A percentile compares a stretch with the other conserved stretches of the same genome.
phyloP scores from a whole-genome alignment of 495 filamentous ascomycete genomes.

The Lasiosphaeris hirsuta region DNA sequence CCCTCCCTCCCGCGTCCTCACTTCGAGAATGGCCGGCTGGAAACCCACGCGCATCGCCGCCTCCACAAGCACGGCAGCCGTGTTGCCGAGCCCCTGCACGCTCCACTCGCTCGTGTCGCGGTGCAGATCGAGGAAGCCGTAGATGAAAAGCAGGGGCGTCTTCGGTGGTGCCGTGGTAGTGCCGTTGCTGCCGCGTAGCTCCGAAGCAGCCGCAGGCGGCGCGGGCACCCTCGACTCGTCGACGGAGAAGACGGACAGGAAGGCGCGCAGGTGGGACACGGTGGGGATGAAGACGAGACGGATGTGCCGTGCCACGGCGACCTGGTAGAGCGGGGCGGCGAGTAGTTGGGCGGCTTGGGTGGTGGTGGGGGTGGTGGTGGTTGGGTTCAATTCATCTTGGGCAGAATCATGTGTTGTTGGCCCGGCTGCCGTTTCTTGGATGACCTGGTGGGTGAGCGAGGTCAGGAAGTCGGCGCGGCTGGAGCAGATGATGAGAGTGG shows the following conservation, averaged over 20 bases:
- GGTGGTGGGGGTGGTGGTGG: neutral
- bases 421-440: neutral
- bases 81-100: constrained; percentile 74
- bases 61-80: constrained; percentile 65
- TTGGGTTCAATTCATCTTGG: neutral
- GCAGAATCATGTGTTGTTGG: neutral
- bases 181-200: neutral
- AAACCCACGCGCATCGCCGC: constrained; percentile 46
- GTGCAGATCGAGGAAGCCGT: constrained; percentile 67
- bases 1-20: constrained; percentile 2
- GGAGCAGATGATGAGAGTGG: constrained; percentile 68
- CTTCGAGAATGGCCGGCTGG: constrained; percentile 34
- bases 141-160: constrained; percentile 52
- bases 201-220: constrained; percentile 19
- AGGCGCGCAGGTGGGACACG: constrained; percentile 72
- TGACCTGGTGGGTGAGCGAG: constrained; percentile 36
- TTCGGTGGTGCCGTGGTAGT: neutral
- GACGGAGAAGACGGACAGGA: constrained; percentile 55
- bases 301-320: constrained; percentile 64
- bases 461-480: constrained; percentile 60
- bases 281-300: constrained; percentile 68
- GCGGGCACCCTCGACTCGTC: constrained; percentile 21
- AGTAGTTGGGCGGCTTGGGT: constrained; percentile 37
- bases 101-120: constrained; percentile 74
- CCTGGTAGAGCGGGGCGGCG: constrained; percentile 62